phyloP scores from a whole-genome alignment of 306 rosid genomes.

The Malus sieversii region DNA sequence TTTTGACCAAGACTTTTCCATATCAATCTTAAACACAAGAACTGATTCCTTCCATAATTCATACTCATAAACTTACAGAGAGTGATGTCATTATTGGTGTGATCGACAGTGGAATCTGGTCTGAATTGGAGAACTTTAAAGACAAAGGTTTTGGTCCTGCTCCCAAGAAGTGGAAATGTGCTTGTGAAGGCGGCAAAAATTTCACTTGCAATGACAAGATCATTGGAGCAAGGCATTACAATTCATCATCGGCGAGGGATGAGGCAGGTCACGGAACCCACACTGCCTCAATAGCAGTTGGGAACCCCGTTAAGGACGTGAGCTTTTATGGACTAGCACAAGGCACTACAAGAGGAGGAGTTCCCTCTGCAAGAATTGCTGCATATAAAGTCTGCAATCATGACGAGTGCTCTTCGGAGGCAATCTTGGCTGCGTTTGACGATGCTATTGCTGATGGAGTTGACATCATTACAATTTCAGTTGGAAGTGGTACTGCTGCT shows the following conservation, averaged over 20 bases:
- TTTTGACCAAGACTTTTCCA: too few species aligned
- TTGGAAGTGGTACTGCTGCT: background rate
- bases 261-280: background rate
- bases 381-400: background rate
- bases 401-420: background rate
- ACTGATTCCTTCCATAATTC: too few species aligned
- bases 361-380: background rate
- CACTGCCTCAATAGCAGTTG: background rate
- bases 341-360: background rate
- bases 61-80: background rate
- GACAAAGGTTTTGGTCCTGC: slow-evolving; percentile 13
- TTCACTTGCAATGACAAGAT: slow-evolving; percentile 31
- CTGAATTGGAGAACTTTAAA: slow-evolving; percentile 23
- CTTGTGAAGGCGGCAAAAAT: background rate
- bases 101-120: slow-evolving; percentile 41
- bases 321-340: background rate
- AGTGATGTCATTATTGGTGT: slow-evolving; percentile 25
- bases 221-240: background rate
- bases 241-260: background rate
- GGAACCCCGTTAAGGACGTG: background rate
- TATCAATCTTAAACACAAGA: too few species aligned
- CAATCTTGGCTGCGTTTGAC: background rate
- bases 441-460: background rate
- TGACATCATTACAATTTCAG: background rate
- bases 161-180: too few species aligned